Conservation (phyloP, 805 yeast genomes). For the Pichia manshurica region DNA sequence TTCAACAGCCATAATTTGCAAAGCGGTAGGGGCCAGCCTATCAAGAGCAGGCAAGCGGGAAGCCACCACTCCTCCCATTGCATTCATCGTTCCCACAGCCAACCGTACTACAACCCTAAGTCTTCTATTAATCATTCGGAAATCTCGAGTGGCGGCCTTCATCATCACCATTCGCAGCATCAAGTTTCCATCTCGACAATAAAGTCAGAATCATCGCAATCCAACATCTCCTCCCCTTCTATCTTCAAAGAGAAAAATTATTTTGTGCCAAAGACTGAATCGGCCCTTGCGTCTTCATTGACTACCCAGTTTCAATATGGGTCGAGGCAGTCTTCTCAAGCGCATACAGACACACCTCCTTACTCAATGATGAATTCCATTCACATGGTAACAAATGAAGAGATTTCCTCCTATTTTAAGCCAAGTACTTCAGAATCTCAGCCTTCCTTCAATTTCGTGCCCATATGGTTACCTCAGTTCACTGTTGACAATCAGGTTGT, state of each 20-base stretch:
- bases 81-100: neutral
- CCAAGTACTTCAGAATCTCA: slow-evolving; percentile 20
- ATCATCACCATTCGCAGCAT: neutral
- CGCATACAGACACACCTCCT: slow-evolving; percentile 10
- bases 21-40: neutral
- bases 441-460: slow-evolving; percentile 29
- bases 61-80: neutral
- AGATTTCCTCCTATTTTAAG: slow-evolving; percentile 24
- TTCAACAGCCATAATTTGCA: neutral
- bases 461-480: slow-evolving; percentile 60
- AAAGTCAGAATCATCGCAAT: neutral
- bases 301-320: neutral
- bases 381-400: slow-evolving; percentile 23
- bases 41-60: neutral
- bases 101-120: neutral
- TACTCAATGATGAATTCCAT: slow-evolving; percentile 9
- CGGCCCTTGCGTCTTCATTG: slow-evolving; percentile 3
- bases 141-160: too few species aligned
- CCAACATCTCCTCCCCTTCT: neutral
- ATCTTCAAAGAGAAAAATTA: slow-evolving; percentile 10
- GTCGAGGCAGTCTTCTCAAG: slow-evolving; percentile 17
- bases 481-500: slow-evolving; percentile 49
- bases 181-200: slow-evolving; percentile 1
- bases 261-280: slow-evolving; percentile 8
- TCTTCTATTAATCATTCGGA: neutral